Evolutionary conservation across 1,139 yeast genomes (phyloP).

Genomic region (Meyerozyma sp.): DNA sequence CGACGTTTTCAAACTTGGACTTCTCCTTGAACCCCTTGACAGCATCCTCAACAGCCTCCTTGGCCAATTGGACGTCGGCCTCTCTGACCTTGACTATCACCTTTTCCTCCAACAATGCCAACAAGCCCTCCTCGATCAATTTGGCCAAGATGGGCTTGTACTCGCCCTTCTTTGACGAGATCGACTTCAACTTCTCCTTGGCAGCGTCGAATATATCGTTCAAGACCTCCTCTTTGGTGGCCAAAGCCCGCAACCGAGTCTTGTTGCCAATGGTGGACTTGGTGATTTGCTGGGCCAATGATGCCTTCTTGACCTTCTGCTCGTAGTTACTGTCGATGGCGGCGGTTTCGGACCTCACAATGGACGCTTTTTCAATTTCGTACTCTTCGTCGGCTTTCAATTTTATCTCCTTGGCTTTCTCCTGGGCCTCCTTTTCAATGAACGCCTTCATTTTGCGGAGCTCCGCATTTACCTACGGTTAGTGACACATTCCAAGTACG

Average conservation of each 20-base stretch:
- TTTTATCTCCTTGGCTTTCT: conserved; percentile 93
- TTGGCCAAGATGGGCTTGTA: conserved; percentile 71
- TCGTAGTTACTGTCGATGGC: conserved; percentile 80
- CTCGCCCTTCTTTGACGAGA: conserved; percentile 42
- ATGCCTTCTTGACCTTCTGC: conserved; percentile 82
- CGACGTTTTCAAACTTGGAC: conserved; percentile 42
- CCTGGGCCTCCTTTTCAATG: conserved; percentile 98
- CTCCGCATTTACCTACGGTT: conserved; percentile 78
- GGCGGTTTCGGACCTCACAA: conserved; percentile 88
- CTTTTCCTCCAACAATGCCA: conserved; percentile 66
- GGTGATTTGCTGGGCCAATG: conserved; percentile 90
- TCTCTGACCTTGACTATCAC: conserved; percentile 67
- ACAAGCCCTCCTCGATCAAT: conserved; percentile 78
- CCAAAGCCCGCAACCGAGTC: conserved; percentile 83
- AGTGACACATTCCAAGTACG: not conserved
- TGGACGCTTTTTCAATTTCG: conserved; percentile 92
- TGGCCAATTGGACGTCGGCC: conserved; percentile 59
- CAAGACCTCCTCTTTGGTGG: conserved; percentile 80
- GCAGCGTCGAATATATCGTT: conserved; percentile 71
- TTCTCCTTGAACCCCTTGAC: conserved; percentile 58
- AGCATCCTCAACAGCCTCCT: conserved; percentile 59
- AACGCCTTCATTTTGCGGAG: conserved; percentile 97
- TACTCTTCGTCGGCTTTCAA: conserved; percentile 98
- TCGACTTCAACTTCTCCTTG: conserved; percentile 51
- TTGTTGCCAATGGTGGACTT: conserved; percentile 94